A percentile compares a stretch with the other conserved stretches of the same genome.
Evolutionary conservation across 306 rosid genomes (phyloP).

Genomic region (Styphnolobium japonicum): DNA sequence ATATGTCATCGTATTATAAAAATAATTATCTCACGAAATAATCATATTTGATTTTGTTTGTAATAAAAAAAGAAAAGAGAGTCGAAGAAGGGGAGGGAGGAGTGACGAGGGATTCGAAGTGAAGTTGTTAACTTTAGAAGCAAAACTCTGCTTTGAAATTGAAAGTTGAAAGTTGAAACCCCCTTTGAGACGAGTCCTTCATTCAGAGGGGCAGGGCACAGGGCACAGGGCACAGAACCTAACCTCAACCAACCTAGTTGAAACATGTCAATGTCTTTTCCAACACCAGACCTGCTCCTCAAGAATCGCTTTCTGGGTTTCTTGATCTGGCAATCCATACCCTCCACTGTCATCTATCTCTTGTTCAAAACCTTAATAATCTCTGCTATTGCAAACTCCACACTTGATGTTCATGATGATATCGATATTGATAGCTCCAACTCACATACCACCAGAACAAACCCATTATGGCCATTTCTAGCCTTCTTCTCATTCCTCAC

Average conservation of each 20-base stretch:
- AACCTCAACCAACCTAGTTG: no score
- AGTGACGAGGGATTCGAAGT: no score
- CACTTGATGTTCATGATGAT: background rate
- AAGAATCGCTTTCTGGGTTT: slow-evolving; percentile 68
- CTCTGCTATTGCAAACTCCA: slow-evolving; percentile 7
- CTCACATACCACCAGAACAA: background rate
- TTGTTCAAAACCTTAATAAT: slow-evolving; percentile 46
- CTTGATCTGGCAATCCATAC: slow-evolving; percentile 88
- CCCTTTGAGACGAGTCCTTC: no score
- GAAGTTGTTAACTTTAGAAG: no score
- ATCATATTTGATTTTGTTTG: no score
- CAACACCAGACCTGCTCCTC: slow-evolving; percentile 40
- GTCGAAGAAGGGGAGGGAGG: no score
- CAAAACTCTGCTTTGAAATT: no score
- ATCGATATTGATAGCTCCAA: background rate
- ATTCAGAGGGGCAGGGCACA: no score
- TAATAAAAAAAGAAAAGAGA: no score
- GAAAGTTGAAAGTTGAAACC: no score
- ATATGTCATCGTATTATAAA: no score
- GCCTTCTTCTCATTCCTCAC: slow-evolving; percentile 39
- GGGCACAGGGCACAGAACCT: slow-evolving; percentile 22
- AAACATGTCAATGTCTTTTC: slow-evolving; percentile 1
- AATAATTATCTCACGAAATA: no score
- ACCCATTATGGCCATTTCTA: slow-evolving; percentile 29
- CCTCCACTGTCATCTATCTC: slow-evolving; percentile 61